A percentile compares a stretch with the other conserved stretches of the same genome.
These are phyloP conservation scores for Atalantia buxifolia DNA, from an alignment of 345 rosid species.

Conservation along the genomic window DNA sequence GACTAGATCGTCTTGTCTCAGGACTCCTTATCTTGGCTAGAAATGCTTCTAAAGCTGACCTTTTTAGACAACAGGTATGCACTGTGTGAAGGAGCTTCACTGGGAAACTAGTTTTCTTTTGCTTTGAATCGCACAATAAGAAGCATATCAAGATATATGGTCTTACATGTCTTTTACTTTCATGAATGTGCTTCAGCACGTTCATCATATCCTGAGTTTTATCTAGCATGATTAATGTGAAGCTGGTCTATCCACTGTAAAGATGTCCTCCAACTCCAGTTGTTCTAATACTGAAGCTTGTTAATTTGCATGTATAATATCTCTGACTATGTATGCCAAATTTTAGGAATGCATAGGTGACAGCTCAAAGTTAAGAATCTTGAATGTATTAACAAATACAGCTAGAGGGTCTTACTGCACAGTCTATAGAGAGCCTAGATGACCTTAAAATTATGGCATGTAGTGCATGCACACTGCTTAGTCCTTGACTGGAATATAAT, in stretches of 20 bases:
- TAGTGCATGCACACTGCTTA: background rate
- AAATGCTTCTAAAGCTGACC: constrained; percentile 73
- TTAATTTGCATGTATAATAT: background rate
- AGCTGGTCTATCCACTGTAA: background rate
- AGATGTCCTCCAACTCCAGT: background rate
- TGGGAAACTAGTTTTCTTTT: background rate
- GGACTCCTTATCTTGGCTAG: constrained; percentile 92
- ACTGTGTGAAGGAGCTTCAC: background rate
- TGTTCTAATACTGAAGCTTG: background rate
- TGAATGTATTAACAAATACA: background rate
- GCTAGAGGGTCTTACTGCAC: background rate
- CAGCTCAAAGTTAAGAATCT: background rate
- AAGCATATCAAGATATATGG: background rate
- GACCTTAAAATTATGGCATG: background rate
- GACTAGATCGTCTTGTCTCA: constrained; percentile 84
- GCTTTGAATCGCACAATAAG: background rate
- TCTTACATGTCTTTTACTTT: background rate
- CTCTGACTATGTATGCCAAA: background rate
- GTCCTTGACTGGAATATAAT: background rate
- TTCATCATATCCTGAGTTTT: background rate
- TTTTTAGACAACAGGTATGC: constrained; percentile 81
- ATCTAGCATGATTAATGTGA: background rate
- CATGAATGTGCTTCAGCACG: background rate
- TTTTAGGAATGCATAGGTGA: background rate
- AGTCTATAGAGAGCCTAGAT: background rate